A percentile compares a stretch with the other conserved stretches of the same genome.
These are phyloP conservation scores for Lepiota brunneoincarnata DNA, from an alignment of 768 basidiomycete species.

Conservation along the genomic window DNA sequence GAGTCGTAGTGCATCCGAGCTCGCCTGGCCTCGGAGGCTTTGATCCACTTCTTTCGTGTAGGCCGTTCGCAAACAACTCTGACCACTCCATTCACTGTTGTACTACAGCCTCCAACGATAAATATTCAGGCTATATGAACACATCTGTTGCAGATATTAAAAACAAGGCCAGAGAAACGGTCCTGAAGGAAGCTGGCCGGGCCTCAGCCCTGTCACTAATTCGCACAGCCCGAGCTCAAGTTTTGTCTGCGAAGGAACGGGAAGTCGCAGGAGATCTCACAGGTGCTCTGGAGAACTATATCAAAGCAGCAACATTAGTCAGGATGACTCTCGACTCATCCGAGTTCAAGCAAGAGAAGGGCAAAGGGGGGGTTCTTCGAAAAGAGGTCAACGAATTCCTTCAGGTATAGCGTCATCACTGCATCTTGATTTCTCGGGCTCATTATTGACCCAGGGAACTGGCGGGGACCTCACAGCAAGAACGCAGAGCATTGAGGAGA, in stretches of 20 bases:
- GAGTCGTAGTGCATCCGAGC: slow-evolving; percentile 23
- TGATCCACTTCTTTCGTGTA: slow-evolving; percentile 6
- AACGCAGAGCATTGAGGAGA: slow-evolving; percentile 41
- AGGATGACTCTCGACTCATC: slow-evolving; percentile 57
- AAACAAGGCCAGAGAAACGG: slow-evolving; percentile 40
- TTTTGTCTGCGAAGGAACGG: slow-evolving; percentile 44
- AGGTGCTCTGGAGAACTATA: slow-evolving; percentile 56
- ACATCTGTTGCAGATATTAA: slow-evolving; percentile 43
- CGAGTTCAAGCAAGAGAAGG: slow-evolving; percentile 53
- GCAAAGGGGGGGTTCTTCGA: slow-evolving; percentile 49
- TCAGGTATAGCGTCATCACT: slow-evolving; percentile 42
- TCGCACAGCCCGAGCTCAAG: slow-evolving; percentile 57
- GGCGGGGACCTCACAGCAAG: slow-evolving; percentile 36
- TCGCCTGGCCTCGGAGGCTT: slow-evolving; percentile 16
- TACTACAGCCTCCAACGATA: slow-evolving; percentile 13
- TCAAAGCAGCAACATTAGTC: slow-evolving; percentile 58
- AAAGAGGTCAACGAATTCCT: slow-evolving; percentile 66
- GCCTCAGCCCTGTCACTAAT: slow-evolving; percentile 61
- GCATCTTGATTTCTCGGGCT: slow-evolving; percentile 8
- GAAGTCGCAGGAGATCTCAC: slow-evolving; percentile 61
- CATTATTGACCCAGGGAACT: slow-evolving; percentile 25
- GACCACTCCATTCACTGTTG: neutral
- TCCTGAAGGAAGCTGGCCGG: slow-evolving; percentile 52
- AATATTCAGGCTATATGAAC: slow-evolving; percentile 27
- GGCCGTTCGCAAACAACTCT: neutral